A percentile compares a stretch with the other conserved stretches of the same genome.
These are phyloP conservation scores for Chlamydomonas eustigma DNA, from an alignment of 139 green algal species.

Conservation along the genomic window DNA sequence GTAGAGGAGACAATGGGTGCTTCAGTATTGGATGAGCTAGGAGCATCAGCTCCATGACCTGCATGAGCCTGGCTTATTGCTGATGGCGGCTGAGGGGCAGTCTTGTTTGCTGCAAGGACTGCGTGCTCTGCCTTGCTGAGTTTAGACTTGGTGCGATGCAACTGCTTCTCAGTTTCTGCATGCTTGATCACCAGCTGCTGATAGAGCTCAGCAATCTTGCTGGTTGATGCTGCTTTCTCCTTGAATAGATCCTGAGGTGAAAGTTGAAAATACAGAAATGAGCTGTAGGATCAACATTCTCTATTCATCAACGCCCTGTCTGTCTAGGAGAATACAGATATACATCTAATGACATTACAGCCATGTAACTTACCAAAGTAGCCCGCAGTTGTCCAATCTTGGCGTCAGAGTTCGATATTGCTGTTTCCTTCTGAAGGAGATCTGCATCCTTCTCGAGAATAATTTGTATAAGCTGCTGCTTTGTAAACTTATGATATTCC, in stretches of 20 bases:
- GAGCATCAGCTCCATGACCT: too few relatives aligned
- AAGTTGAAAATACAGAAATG: too few relatives aligned
- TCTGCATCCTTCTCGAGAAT: not conserved
- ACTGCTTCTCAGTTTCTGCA: slow-evolving; percentile 3
- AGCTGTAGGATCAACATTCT: not conserved
- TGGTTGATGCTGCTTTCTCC: not conserved
- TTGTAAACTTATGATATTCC: not conserved
- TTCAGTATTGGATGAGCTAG: too few relatives aligned
- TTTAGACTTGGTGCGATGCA: not conserved
- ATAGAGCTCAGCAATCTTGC: not conserved
- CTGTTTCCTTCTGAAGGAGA: not conserved
- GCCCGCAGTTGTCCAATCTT: not conserved
- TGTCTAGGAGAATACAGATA: not conserved
- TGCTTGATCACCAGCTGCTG: slow-evolving; percentile 1
- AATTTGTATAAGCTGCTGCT: not conserved
- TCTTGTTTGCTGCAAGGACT: too few relatives aligned
- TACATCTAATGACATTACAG: not conserved
- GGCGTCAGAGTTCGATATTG: not conserved
- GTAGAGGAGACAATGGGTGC: too few relatives aligned
- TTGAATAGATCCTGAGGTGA: slow-evolving; percentile 2
- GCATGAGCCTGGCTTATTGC: too few relatives aligned
- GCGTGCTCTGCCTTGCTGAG: too few relatives aligned
- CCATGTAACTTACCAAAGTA: not conserved
- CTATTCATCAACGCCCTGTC: not conserved
- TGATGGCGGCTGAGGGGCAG: too few relatives aligned